Percentiles rank a stretch among this genome's conserved stretches.
Conservation (phyloP, 1,139 yeast species). For the Scheffersomyces insectosa region DNA sequence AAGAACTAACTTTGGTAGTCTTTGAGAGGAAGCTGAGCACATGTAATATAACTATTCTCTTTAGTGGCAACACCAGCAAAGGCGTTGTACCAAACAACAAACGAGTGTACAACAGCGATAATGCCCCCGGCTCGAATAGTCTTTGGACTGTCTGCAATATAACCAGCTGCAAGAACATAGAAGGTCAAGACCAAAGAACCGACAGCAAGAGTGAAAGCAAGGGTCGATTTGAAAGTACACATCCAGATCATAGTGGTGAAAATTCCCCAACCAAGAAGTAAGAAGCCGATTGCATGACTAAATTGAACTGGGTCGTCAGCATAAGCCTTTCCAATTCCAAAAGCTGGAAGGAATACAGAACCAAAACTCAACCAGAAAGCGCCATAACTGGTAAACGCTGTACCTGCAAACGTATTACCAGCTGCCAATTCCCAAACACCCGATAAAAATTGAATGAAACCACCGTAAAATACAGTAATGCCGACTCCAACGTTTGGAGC, state of each 20-base stretch:
- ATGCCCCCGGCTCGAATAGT: conserved; percentile 46
- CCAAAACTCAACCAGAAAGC: conserved; percentile 42
- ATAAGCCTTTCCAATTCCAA: conserved; percentile 32
- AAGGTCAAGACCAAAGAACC: conserved; percentile 39
- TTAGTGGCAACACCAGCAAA: conserved; percentile 35
- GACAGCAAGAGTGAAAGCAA: conserved; percentile 39
- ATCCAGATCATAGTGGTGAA: conserved; percentile 42
- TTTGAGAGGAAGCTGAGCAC: no score
- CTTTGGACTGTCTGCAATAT: conserved; percentile 32
- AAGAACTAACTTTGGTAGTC: no score
- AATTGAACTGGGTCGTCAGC: conserved; percentile 23
- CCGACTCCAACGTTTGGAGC: conserved; percentile 55
- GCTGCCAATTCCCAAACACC: conserved; percentile 53
- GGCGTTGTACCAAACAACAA: conserved; percentile 44
- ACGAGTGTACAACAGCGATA: conserved; percentile 40
- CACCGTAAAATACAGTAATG: conserved; percentile 47
- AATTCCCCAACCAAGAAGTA: conserved; percentile 46
- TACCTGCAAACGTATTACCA: conserved; percentile 39
- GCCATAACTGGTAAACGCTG: conserved; percentile 36
- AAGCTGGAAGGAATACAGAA: conserved; percentile 28
- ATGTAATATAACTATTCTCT: conserved; percentile 27
- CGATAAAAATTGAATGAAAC: conserved; percentile 46
- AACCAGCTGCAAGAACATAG: conserved; percentile 43
- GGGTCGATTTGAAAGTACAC: conserved; percentile 45
- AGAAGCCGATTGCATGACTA: conserved; percentile 41